phyloP scores from a whole-genome alignment of 331 rosid species.

The Quercus phellos region DNA sequence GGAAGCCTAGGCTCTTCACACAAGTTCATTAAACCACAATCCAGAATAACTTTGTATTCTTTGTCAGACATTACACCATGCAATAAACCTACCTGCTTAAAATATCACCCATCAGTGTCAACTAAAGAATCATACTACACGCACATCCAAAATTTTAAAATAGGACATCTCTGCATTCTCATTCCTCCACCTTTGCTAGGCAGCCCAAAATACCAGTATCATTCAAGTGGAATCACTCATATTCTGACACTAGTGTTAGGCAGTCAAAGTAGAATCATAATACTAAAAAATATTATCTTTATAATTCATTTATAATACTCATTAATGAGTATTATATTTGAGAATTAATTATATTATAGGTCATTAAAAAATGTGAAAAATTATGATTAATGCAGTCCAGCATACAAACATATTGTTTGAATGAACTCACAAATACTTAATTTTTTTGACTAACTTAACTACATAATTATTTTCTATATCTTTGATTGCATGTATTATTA shows the following conservation, averaged over 20 bases:
- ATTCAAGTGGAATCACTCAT: background rate
- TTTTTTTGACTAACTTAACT: too few species aligned
- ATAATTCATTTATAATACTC: too few species aligned
- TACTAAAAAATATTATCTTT: too few species aligned
- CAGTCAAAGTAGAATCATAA: too few species aligned
- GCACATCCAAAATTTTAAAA: background rate
- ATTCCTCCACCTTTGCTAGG: background rate
- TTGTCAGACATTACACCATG: constrained; percentile 79
- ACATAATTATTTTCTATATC: too few species aligned
- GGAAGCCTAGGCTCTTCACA: constrained; percentile 83
- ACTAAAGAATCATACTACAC: constrained; percentile 2
- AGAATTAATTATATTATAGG: too few species aligned
- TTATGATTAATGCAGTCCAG: too few species aligned
- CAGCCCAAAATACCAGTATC: background rate
- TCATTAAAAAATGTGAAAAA: too few species aligned
- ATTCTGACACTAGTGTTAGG: background rate
- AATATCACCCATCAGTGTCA: constrained; percentile 18
- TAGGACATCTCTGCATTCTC: background rate
- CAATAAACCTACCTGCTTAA: constrained; percentile 75
- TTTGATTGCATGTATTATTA: too few species aligned
- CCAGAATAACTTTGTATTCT: constrained; percentile 94
- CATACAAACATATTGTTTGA: too few species aligned
- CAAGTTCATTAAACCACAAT: constrained; percentile 73
- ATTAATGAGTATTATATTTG: too few species aligned
- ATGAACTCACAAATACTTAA: too few species aligned